Evolutionary conservation across 228 moss, liverwort and hornwort genomes (phyloP), one percentile per base, ranked within the genome.

Genomic region (Sphagnum magellanicum): DNA sequence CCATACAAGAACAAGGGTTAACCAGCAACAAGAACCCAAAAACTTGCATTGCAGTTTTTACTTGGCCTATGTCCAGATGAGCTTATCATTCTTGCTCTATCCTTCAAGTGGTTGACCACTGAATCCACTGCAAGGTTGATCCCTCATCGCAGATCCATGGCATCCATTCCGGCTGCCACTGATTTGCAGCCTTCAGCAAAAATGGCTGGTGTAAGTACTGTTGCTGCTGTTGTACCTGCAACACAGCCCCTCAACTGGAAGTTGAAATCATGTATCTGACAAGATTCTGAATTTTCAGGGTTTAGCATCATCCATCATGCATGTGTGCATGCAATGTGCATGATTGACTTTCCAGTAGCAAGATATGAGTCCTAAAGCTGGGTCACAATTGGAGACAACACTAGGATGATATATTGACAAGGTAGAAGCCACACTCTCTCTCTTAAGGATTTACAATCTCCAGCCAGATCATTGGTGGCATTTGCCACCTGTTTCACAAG

Each of bases 401-500:
- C 32, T 32, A 32, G 32, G 32, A 32, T 32, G 32, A 32, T 32
- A 32, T 32, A 32, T 32, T 32, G 32, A 32, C 32, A 32, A 32
- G 32, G 32, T 32, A 32, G 3, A 2, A 32, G 32, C 32, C 32
- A 32, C 32, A 32, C 32, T 3, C 3, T 32, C n/a, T n/a, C 32
- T 32, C 32, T 32, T 32, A 3, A 32, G 32, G 32, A 32, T 32
- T 4, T 77, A 95, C 95, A 92, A 70, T 96, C 95, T 79, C 95
- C 95, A 52, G 92, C 95, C 59, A 59, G 83, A 70, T 96, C 92
- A 53, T 92, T 92, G 49, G 95, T 96, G 16, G 92, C 88, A 71
- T 88, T 96, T 15, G 92, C 95, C 58, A 96, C 92, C 60, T 83
- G 86, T 74, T 96, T 91, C 69, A 91, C 95, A 55, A 96, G 69